Evolutionary conservation across 23 red algal species (phyloP).

Genomic region (Gracilaria domingensis): DNA sequence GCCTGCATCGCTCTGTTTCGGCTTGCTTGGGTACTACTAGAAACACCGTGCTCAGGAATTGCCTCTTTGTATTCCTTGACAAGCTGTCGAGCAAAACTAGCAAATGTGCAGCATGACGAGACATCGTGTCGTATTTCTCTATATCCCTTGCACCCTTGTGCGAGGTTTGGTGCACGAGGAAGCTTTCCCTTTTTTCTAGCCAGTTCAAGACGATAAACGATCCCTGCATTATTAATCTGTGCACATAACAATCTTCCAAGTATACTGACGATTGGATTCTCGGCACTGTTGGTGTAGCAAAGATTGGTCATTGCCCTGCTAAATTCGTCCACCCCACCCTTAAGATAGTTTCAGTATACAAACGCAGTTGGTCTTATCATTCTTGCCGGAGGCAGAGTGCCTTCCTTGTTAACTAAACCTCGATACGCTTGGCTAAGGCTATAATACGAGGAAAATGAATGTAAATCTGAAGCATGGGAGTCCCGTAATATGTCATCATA

Average conservation of each 20-base stretch:
- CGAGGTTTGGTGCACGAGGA: neutral
- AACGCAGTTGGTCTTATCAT: conserved; percentile 29
- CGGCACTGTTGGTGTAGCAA: conserved; percentile 1
- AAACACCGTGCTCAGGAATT: neutral
- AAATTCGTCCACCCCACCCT: conserved; percentile 35
- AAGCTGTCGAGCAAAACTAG: neutral
- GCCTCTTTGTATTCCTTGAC: neutral
- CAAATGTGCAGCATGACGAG: conserved; percentile 16
- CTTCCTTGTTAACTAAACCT: neutral
- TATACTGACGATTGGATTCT: conserved; percentile 36
- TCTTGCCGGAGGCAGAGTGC: neutral
- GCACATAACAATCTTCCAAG: conserved; percentile 17
- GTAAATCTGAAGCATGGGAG: conserved; percentile 8
- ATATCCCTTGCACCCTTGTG: neutral
- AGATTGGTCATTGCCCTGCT: conserved; percentile 1
- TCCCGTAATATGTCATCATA: conserved; percentile 1
- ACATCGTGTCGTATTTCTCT: conserved; percentile 15
- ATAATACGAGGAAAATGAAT: conserved; percentile 21
- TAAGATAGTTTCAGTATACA: conserved; percentile 39
- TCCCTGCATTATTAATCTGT: neutral
- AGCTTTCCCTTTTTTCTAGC: neutral
- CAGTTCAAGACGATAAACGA: neutral
- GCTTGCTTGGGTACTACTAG: neutral
- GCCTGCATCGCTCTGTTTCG: neutral
- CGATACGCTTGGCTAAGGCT: conserved; percentile 12